Evolutionary conservation across 495 filamentous ascomycete genomes (phyloP), one percentile per base, ranked within the genome.

Genomic region (Podospora appendiculata): DNA sequence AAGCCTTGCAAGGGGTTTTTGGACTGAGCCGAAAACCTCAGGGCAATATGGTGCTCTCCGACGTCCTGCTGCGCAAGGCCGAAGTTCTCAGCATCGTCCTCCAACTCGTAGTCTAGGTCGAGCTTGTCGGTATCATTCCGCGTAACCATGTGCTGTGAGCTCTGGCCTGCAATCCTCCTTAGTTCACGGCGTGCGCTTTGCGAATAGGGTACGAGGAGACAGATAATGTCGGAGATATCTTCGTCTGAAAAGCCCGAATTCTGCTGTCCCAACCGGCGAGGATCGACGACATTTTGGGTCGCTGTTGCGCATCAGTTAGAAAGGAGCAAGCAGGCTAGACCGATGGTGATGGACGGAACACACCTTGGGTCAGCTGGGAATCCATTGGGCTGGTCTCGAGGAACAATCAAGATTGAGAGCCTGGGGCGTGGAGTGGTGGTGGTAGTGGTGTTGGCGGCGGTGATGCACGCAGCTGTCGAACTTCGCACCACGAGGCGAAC

Each of bases 211-310:
- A 93, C 82, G 4, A 98, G 78, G 44, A 96, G 85, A 68, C 89
- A 94, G 47, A 96, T 79, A 54, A 96, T 88, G 58, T 96, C 92
- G 32, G 87, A 75, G 32, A 90, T 77, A 59, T 96, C 91, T 53
- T 89, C 72, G 41, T 89, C 87, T 45, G 77, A 84, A 11, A 93
- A 78, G 25, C 86, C 87, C 17, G 90, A 92, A 56, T 82, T 84
- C 59, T 86, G 83, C 55, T 83, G 72, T 13, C 89, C 89, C 50
- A 84, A 65, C 16, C 89, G 82, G 43, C 89, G 80, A 40, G 89
- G 88, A 65, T 95, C 92, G 50, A 87, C 69, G 51, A 85, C 81
- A 58, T 80, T 84, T 62, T 97, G 90, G 1, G 93, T 96, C 42
- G 84, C 80, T 77, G 76, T 14, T 48, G 45, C 13, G 34, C 25